phyloP scores from a whole-genome alignment of 306 rosid genomes.

The Cicer chorassanicum region DNA sequence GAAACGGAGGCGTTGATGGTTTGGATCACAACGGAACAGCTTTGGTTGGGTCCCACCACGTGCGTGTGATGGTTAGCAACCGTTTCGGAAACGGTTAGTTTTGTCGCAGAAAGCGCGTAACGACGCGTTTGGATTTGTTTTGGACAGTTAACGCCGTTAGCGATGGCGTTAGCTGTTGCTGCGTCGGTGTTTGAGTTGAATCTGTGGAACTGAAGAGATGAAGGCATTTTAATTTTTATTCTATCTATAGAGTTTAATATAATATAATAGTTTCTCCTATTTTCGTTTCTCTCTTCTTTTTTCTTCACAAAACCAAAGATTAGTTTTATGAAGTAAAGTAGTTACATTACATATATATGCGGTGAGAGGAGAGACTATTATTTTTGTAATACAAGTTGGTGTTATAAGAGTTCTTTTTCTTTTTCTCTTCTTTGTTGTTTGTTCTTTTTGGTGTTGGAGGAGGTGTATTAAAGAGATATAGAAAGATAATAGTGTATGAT shows the following conservation, averaged over 20 bases:
- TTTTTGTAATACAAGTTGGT: constrained; percentile 40
- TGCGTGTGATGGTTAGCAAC: constrained; percentile 61
- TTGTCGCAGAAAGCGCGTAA: constrained; percentile 15
- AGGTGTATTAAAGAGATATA: not conserved
- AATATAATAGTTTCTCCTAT: no score
- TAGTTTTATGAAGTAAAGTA: constrained; percentile 10
- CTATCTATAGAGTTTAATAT: no score
- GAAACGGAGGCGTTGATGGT: constrained; percentile 68
- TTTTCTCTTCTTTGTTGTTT: constrained; percentile 8
- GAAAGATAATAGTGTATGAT: constrained; percentile 1
- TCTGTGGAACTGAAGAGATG: constrained; percentile 70
- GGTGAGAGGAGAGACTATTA: constrained; percentile 34
- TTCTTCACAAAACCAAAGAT: constrained; percentile 25
- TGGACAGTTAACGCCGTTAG: constrained; percentile 47
- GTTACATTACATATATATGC: constrained; percentile 10
- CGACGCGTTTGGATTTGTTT: constrained; percentile 48
- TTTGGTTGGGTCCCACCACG: constrained; percentile 60
- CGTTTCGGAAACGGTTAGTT: constrained; percentile 48
- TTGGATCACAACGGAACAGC: constrained; percentile 81
- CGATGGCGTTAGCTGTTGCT: constrained; percentile 30
- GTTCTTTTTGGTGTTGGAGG: not conserved
- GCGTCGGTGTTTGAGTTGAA: constrained; percentile 52
- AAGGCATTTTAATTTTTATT: constrained; percentile 56
- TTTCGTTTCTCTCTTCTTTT: no score
- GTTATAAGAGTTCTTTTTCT: not conserved